Conservation (phyloP, 148 eudicot species). For the Beta vulgaris region DNA sequence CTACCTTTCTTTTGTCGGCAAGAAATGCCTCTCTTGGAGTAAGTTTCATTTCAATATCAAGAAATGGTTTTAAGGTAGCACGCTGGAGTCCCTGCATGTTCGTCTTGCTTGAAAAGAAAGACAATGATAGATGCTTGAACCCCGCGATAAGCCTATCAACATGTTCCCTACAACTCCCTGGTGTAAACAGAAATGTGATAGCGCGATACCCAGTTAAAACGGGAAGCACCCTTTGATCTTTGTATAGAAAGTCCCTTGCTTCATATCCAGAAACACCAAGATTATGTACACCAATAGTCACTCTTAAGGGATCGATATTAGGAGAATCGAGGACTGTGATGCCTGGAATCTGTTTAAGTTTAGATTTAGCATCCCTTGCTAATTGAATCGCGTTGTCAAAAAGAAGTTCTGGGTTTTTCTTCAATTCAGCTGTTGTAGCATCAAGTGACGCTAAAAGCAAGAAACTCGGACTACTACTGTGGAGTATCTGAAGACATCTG, state of each 20-base stretch:
- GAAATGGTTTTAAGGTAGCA: constrained; percentile 7
- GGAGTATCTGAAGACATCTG: constrained; percentile 65
- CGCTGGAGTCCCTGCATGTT: not conserved
- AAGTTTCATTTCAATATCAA: constrained; percentile 41
- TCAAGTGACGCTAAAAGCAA: constrained; percentile 67
- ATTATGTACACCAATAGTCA: constrained; percentile 47
- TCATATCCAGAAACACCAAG: constrained; percentile 62
- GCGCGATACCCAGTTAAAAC: constrained; percentile 55
- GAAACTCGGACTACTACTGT: constrained; percentile 70
- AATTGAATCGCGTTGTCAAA: constrained; percentile 45
- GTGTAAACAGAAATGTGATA: constrained; percentile 56
- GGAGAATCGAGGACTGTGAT: constrained; percentile 45
- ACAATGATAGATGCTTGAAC: constrained; percentile 45
- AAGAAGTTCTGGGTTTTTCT: constrained; percentile 32
- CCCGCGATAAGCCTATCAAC: constrained; percentile 54
- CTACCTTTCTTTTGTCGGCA: constrained; percentile 47
- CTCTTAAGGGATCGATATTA: constrained; percentile 56
- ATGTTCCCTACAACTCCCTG: constrained; percentile 64
- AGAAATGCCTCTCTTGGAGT: constrained; percentile 80
- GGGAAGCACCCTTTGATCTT: constrained; percentile 50
- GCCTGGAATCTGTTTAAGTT: constrained; percentile 44
- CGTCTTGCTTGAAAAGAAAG: not conserved
- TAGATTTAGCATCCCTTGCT: constrained; percentile 42
- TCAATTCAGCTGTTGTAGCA: constrained; percentile 61
- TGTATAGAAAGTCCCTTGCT: constrained; percentile 54